Percentiles rank a stretch among this genome's conserved stretches.
These are phyloP conservation scores for Coprinopsis strossmayeri DNA, from an alignment of 768 basidiomycete genomes.

Conservation along the genomic window DNA sequence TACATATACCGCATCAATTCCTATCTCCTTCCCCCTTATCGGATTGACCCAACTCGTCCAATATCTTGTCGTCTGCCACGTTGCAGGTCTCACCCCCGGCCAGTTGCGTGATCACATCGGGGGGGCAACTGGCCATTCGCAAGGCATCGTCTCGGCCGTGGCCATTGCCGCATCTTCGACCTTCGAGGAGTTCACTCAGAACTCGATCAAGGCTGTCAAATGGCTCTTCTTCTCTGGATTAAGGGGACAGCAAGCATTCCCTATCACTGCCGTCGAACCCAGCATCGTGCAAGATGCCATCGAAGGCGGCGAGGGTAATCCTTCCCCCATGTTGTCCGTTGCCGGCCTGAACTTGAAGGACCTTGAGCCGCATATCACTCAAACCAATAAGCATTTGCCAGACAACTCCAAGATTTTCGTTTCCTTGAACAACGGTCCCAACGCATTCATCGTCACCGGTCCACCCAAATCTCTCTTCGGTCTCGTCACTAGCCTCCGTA, in stretches of 20 bases:
- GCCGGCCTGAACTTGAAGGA: conserved; percentile 73
- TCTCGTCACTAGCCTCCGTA: conserved; percentile 84
- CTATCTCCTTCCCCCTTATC: conserved; percentile 92
- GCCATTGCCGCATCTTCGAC: conserved; percentile 75
- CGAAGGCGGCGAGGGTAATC: conserved; percentile 89
- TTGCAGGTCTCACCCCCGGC: conserved; percentile 69
- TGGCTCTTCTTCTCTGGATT: conserved; percentile 94
- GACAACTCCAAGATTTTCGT: conserved; percentile 72
- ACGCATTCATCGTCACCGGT: conserved; percentile 89
- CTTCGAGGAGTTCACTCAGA: conserved; percentile 66
- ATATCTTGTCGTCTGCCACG: conserved; percentile 77
- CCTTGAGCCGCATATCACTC: conserved; percentile 73
- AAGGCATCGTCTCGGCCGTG: conserved; percentile 94
- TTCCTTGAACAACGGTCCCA: conserved; percentile 90
- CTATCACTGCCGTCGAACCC: conserved; percentile 84
- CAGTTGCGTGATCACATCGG: conserved; percentile 70
- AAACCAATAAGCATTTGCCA: conserved; percentile 84
- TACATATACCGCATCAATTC: conserved; percentile 87
- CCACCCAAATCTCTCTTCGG: conserved; percentile 90
- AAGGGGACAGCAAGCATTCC: conserved; percentile 92
- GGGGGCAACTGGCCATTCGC: conserved; percentile 95
- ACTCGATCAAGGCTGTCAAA: conserved; percentile 76
- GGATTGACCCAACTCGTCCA: conserved; percentile 94
- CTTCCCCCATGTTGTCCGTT: conserved; percentile 90
- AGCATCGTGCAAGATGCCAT: conserved; percentile 80